Evolutionary conservation across 225 moss, liverwort and hornwort species (phyloP), one percentile per base, ranked within the genome.

Genomic region (Polytrichum commune): DNA sequence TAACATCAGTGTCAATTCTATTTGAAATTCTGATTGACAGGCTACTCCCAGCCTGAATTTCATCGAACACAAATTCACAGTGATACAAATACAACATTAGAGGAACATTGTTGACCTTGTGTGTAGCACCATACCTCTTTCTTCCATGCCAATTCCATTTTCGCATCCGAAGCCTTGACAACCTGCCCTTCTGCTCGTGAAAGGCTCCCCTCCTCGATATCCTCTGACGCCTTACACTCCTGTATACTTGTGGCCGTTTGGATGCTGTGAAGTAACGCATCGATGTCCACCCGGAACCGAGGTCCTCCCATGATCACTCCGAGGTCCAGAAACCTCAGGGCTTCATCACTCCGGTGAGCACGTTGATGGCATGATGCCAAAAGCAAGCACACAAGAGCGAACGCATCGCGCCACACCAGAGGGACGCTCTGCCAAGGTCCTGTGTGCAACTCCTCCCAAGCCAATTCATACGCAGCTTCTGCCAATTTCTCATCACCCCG

Each of bases 401-500:
- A 98, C 9, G 97, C 97, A 80, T 98, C 94, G 64, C 91, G 88
- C 97, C 97, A 98, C 30, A 92, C 89, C 7, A 80, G 29, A 69
- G 86, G 78, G 62, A 94, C 94, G 58, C 62, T 83, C 61, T 90
- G 89, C 94, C 97, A 93, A 0, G 97, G 89, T 6, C 92, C 97
- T 9, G 83, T 72, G 75, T 98, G 94, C 57, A 98, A 85, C 78
- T 98, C 92, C 90, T 98, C 97, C 97, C 97, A 98, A 18, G 97
- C 94, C 82, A 98, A 78, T 53, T 98, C 94, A 68, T 98, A 90
- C 8, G 93, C 91, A 80, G 90, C 93, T 76, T 93, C 93, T 70
- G 96, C 90, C 10, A 93, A 85, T 60, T 72, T 71, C 74, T 81
- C 88, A 63, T 93, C 89, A 54, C 20, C 81, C 77, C 62, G 71